phyloP scores from a whole-genome alignment of 306 rosid genomes.

The Dryas octopetala region DNA sequence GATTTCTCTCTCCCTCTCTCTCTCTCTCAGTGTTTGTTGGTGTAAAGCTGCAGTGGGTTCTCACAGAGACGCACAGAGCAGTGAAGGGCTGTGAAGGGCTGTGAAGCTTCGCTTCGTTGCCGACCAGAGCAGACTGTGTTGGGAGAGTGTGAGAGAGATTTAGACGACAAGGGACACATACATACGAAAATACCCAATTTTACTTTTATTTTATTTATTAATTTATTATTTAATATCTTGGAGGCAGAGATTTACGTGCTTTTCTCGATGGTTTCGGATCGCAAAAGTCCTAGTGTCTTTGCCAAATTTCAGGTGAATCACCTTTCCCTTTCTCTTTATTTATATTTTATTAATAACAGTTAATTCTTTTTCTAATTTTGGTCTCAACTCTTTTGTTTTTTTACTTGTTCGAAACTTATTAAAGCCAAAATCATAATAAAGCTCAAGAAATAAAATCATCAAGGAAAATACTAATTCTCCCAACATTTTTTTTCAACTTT shows the following conservation, averaged over 20 bases:
- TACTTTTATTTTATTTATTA: neutral
- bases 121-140: slow-evolving; percentile 31
- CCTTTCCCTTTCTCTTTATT: neutral
- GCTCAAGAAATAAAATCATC: too few species aligned
- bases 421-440: too few species aligned
- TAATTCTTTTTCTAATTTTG: too few species aligned
- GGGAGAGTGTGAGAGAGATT: slow-evolving; percentile 25
- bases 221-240: neutral
- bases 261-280: slow-evolving; percentile 15
- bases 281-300: slow-evolving; percentile 19
- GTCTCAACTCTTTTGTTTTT: too few species aligned
- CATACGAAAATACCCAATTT: slow-evolving; percentile 15
- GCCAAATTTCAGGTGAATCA: slow-evolving; percentile 33
- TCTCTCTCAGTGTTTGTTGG: neutral
- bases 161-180: slow-evolving; percentile 27
- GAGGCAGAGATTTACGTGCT: neutral
- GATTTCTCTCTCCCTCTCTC: neutral
- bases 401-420: too few species aligned
- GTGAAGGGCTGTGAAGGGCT: neutral
- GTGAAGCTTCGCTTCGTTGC: slow-evolving; percentile 22
- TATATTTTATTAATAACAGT: too few species aligned
- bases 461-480: too few species aligned
- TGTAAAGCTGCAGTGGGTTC: neutral
- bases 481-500: too few species aligned
- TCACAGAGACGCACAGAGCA: neutral